These are phyloP conservation scores for Sphaerobolus stellatus DNA, from an alignment of 1,284 basidiomycete species.

Conservation along the genomic window DNA sequence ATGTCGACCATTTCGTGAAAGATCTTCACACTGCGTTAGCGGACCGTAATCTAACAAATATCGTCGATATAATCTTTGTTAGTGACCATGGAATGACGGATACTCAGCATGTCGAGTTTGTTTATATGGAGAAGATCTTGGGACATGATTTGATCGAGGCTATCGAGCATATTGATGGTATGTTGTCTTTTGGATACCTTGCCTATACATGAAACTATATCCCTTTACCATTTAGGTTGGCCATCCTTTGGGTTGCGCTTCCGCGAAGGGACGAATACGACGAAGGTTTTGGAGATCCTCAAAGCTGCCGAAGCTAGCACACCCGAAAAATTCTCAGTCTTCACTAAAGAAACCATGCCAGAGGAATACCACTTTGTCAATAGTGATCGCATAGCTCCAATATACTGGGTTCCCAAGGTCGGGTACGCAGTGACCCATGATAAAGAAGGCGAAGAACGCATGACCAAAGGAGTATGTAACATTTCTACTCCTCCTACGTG, in stretches of 20 bases:
- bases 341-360: slow-evolving; percentile 80
- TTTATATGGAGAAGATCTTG: slow-evolving; percentile 85
- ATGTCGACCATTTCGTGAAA: slow-evolving; percentile 76
- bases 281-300: slow-evolving; percentile 56
- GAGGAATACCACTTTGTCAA: slow-evolving; percentile 72
- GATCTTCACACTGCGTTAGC: slow-evolving; percentile 62
- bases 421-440: slow-evolving; percentile 71
- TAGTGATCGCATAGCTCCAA: slow-evolving; percentile 76
- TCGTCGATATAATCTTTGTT: slow-evolving; percentile 88
- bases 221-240: slow-evolving; percentile 58
- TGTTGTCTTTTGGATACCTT: slow-evolving; percentile 11
- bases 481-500: slow-evolving; percentile 3
- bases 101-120: slow-evolving; percentile 70
- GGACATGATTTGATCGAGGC: slow-evolving; percentile 59
- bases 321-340: slow-evolving; percentile 73
- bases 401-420: slow-evolving; percentile 81
- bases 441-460: slow-evolving; percentile 58
- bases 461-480: slow-evolving; percentile 72
- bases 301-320: slow-evolving; percentile 47
- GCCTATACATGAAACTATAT: background rate
- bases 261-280: slow-evolving; percentile 52
- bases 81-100: slow-evolving; percentile 94
- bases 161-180: slow-evolving; percentile 74
- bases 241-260: slow-evolving; percentile 84
- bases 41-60: slow-evolving; percentile 73